Conservation (phyloP, 208 protist genomes). For the Trypanosoma avium region DNA sequence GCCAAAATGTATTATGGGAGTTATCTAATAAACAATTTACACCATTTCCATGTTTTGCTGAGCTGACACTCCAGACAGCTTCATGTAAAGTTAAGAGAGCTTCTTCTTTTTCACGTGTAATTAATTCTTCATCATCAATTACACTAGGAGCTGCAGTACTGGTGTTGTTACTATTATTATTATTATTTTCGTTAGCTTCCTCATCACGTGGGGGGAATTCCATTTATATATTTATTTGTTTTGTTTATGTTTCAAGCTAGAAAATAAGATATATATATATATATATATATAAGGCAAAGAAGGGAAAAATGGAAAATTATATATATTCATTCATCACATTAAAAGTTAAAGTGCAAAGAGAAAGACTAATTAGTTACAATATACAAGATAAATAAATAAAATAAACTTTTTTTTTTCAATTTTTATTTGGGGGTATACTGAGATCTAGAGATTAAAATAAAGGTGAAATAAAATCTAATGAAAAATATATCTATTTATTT, state of each 20-base stretch:
- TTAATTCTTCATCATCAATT: conserved; percentile 24
- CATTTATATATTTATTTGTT: conserved; percentile 2
- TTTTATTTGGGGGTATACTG: no score
- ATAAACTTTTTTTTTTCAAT: conserved; percentile 2
- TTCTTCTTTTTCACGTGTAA: conserved; percentile 13
- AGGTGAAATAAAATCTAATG: no score
- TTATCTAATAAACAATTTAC: conserved; percentile 57
- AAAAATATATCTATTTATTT: no score
- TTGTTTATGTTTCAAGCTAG: background rate
- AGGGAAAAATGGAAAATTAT: no score
- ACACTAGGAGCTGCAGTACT: conserved; percentile 9
- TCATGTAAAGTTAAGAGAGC: conserved; percentile 26
- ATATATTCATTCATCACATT: no score
- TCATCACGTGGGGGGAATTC: background rate
- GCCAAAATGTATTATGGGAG: conserved; percentile 79
- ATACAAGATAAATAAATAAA: background rate
- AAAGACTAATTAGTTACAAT: background rate
- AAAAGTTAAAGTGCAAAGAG: no score
- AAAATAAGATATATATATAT: no score
- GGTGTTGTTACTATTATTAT: conserved; percentile 1
- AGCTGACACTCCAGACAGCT: conserved; percentile 82
- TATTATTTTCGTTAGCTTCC: conserved; percentile 1
- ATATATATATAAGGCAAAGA: no score
- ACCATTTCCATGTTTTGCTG: conserved; percentile 89
- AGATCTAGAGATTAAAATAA: no score